Base-by-base conservation (phyloP, 306 rosid species). In the Dryas octopetala region DNA sequence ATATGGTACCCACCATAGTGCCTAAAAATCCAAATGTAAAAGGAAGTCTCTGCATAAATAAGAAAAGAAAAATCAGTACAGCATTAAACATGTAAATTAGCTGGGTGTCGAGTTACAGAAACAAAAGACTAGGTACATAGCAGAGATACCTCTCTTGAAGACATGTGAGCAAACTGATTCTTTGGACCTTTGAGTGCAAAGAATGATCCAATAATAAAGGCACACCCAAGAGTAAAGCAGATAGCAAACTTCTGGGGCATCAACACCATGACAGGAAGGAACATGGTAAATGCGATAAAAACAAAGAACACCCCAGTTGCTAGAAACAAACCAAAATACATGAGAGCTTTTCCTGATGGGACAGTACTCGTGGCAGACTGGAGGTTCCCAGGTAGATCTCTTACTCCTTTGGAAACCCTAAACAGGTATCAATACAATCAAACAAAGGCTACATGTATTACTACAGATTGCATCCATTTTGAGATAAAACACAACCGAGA, bases 201-300 rank as follows among this genome's bases (percentile, higher is more conserved):
- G 80, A 93, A 93, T 55, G 98, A 88, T 19, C 92, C 96, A 43
- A 93, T 86, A 71, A 93, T 91, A 79, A 91, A 93, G 81, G 86
- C 85, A 75, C 97, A 93, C 17, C 98, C 98, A 71, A 91, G 91
- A 16, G 98, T 93, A 86, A 93, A 93, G 84, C 97, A 88, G 79
- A 93, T 71, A 50, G 97, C 98, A 83, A 93, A 93, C 81, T 93
- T 93, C 81, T 93, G 97, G 19, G 98, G 98, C 92, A 93, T 71
- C 70, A 93, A 76, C 59, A 91, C 98, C 93, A 93, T 93, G 66
- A 91, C 88, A 26, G 98, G 98, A 38, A 93, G 91, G 88, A 93
- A 93, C 96, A 93, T 85, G 82, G 97, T 81, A 74, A 91, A 93
- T 15, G 98, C 91, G 16, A 93, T 80, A 89, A 93, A 93, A 75